Evolutionary conservation across 495 filamentous ascomycete species (phyloP).

Genomic region (Astrothelium macrocarpum): DNA sequence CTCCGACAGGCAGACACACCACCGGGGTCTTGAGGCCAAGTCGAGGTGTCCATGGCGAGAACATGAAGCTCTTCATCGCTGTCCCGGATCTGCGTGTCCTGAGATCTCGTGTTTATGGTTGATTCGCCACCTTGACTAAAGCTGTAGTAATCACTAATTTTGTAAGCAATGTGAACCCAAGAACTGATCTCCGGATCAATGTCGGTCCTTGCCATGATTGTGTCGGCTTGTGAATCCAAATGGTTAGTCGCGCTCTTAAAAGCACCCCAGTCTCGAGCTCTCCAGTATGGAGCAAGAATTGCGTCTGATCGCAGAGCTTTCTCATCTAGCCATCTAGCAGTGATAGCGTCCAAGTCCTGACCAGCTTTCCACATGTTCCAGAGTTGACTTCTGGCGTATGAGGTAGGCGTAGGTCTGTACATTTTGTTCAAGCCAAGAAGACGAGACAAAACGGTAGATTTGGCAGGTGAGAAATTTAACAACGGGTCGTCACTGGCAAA

Average conservation of each 20-base stretch:
- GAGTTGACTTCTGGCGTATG: conserved; percentile 48
- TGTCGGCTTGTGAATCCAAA: conserved; percentile 46
- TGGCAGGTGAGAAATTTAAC: conserved; percentile 40
- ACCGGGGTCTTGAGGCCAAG: conserved; percentile 58
- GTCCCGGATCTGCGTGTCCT: conserved; percentile 37
- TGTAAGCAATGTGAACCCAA: conserved; percentile 53
- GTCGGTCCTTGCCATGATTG: conserved; percentile 52
- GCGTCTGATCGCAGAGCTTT: conserved; percentile 46
- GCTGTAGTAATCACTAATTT: conserved; percentile 52
- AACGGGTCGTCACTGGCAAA: conserved; percentile 51
- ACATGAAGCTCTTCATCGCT: conserved; percentile 49
- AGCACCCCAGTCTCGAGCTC: conserved; percentile 44
- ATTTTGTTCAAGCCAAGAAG: conserved; percentile 41
- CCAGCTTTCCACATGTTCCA: conserved; percentile 58
- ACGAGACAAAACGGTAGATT: conserved; percentile 39
- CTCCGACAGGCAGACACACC: conserved; percentile 60
- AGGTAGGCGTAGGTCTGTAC: conserved; percentile 47
- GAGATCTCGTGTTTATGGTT: conserved; percentile 36
- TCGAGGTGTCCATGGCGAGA: conserved; percentile 53
- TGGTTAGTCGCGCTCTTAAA: conserved; percentile 46
- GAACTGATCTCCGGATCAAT: conserved; percentile 49
- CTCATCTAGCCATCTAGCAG: conserved; percentile 56
- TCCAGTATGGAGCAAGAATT: conserved; percentile 50
- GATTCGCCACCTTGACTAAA: conserved; percentile 56
- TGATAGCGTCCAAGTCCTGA: conserved; percentile 50